Evolutionary conservation across 1,284 basidiomycete species (phyloP), one percentile per base, ranked within the genome.

Genomic region (Moniliella sp.): DNA sequence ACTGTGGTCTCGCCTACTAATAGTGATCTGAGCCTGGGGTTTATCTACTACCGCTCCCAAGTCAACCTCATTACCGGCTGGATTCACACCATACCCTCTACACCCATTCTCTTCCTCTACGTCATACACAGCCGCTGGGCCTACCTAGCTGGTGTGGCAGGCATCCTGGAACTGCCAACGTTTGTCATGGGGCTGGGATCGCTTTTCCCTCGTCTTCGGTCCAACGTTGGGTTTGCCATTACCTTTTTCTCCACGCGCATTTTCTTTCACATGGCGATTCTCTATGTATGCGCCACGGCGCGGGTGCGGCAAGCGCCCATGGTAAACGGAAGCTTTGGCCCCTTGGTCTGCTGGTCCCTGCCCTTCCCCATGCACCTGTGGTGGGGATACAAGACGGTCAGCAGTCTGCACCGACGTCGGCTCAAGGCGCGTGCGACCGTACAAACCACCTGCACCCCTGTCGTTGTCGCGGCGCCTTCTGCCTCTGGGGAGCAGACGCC

Each of bases 321-420:
- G 17, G 35, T 46, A 25, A 32, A 42, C 28, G 43, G 50, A 11
- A 43, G 41, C 18, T 46, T 39, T 43, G 43, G 45, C 4, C 51
- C 51, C 8, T 23, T 43, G 29, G 35, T 49, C 31, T 46, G 41
- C 31, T 29, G 45, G 2, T 21, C 41, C 1, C 37, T 36, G 5
- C 48, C 54, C n/a, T 49, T 51, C 16, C 56, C 56, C 2, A 59
- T 59, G 56, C 56, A 59, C 30, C 31, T 53, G 3, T 50, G 48
- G 35, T 59, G 56, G 56, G 51, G 50, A 3, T 55, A 51, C 46
- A 59, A 59, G 40, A 48, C 48, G 31, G 42, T 57, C 21, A 43
- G 45, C 31, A 46, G 47, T 17, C 39, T 57, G 7, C 43, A 43
- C 10, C 41, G 50, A 5, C 39, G 56, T n/a, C 50, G 53, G 48